Percentiles rank a stretch among this genome's conserved stretches.
These are phyloP conservation scores for Rhizophora mangle DNA, from an alignment of 345 rosid genomes.

Conservation along the genomic window DNA sequence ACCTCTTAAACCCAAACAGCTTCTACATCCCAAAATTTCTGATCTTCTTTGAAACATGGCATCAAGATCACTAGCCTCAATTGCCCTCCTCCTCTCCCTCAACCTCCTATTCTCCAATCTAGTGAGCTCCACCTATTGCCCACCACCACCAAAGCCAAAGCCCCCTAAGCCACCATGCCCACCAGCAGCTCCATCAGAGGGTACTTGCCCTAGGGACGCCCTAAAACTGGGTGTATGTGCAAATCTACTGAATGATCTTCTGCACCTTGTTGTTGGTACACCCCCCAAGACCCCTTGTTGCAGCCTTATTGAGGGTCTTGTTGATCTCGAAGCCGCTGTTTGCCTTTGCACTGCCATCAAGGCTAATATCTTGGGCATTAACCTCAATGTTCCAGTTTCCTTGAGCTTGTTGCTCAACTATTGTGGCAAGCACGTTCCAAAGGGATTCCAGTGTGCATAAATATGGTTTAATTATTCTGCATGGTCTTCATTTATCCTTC, in stretches of 20 bases:
- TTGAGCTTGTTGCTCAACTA: slow-evolving; percentile 61
- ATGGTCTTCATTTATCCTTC: too few relatives aligned
- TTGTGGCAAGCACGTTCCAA: slow-evolving; percentile 59
- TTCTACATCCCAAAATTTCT: too few relatives aligned
- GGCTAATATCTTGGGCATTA: slow-evolving; percentile 56
- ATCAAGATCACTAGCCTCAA: slow-evolving; percentile 38
- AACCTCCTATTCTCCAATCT: slow-evolving; percentile 60
- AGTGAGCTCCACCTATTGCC: slow-evolving; percentile 49
- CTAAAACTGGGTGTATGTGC: slow-evolving; percentile 66
- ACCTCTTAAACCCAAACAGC: not conserved
- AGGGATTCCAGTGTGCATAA: slow-evolving; percentile 57
- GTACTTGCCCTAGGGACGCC: slow-evolving; percentile 63
- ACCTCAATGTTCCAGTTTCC: slow-evolving; percentile 52
- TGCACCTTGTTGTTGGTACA: slow-evolving; percentile 42
- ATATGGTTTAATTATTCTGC: too few relatives aligned
- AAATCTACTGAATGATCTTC: slow-evolving; percentile 40
- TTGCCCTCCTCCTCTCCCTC: slow-evolving; percentile 48
- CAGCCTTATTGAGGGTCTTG: slow-evolving; percentile 44
- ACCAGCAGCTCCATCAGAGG: slow-evolving; percentile 23
- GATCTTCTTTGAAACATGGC: slow-evolving; percentile 21
- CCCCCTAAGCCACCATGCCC: not conserved
- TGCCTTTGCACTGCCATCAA: slow-evolving; percentile 83
- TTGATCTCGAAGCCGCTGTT: slow-evolving; percentile 69
- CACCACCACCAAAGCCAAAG: slow-evolving; percentile 36
- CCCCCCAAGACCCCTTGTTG: slow-evolving; percentile 67